Evolutionary conservation across 495 filamentous ascomycete genomes (phyloP).

Genomic region (Podospora pseudopauciseta): DNA sequence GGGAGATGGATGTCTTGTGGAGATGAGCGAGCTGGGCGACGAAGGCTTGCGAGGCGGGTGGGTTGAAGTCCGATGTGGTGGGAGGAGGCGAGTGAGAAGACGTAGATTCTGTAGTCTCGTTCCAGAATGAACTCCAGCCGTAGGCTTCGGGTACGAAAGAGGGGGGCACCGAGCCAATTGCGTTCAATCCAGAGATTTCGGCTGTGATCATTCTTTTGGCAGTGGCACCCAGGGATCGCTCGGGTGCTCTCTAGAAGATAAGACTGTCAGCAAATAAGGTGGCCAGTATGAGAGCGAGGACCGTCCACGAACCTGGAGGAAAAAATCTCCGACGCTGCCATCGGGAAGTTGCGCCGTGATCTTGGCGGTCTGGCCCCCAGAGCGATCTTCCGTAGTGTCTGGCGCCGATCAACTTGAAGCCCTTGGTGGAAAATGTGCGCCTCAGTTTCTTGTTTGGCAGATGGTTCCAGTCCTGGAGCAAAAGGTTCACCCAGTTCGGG

Average conservation of each 20-base stretch:
- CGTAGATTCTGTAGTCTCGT: neutral
- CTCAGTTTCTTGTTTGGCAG: neutral
- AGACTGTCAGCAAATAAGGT: neutral
- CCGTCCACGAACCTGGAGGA: neutral
- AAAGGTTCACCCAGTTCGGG: constrained; percentile 8
- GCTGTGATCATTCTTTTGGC: neutral
- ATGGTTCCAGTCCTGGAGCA: constrained; percentile 5
- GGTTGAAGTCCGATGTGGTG: neutral
- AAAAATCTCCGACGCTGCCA: neutral
- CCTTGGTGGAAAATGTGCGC: neutral
- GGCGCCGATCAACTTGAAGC: neutral
- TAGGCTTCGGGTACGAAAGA: neutral
- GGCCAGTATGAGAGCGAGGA: neutral
- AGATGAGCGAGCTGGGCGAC: neutral
- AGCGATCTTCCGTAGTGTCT: neutral
- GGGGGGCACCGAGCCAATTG: neutral
- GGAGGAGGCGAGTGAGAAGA: neutral
- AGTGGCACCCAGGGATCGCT: neutral
- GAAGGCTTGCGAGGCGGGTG: neutral
- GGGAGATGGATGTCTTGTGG: constrained; percentile 30
- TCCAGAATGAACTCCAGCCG: neutral
- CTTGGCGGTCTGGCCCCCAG: neutral
- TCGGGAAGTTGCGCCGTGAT: neutral
- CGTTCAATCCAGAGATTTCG: neutral
- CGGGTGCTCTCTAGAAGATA: neutral